Conservation (phyloP, 768 basidiomycete species). For the Boletus pseudo-olivaceus region DNA sequence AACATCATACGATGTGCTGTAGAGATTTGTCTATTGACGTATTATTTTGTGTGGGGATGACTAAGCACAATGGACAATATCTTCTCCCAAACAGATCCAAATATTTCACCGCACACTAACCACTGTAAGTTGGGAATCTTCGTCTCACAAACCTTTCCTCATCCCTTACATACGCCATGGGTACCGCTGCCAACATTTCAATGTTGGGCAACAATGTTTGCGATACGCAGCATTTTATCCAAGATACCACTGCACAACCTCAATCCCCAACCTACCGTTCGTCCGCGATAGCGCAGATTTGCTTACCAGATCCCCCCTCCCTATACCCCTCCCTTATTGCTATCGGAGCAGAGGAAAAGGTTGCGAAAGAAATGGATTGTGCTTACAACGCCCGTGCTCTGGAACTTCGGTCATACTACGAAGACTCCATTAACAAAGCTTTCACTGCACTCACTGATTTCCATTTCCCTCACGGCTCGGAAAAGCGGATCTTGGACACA, state of each 20-base stretch:
- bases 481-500: background rate
- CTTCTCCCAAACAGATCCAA: background rate
- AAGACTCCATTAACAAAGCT: background rate
- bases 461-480: background rate
- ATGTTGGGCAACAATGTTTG: background rate
- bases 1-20: background rate
- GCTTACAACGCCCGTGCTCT: conserved; percentile 3
- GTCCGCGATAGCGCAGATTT: background rate
- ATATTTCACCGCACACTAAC: background rate
- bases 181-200: background rate
- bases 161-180: background rate
- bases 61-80: background rate
- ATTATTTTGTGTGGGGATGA: background rate
- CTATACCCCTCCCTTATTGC: background rate
- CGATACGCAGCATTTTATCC: background rate
- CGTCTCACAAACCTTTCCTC: background rate
- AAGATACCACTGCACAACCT: background rate
- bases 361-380: background rate
- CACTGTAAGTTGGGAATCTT: background rate
- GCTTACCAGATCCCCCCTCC: conserved; percentile 7
- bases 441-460: background rate
- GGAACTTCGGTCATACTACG: conserved; percentile 1
- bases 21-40: background rate
- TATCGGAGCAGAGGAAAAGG: background rate
- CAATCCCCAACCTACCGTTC: background rate